These are phyloP conservation scores for Candida dubliniensis DNA, from an alignment of 1,139 yeast genomes.

Conservation along the genomic window DNA sequence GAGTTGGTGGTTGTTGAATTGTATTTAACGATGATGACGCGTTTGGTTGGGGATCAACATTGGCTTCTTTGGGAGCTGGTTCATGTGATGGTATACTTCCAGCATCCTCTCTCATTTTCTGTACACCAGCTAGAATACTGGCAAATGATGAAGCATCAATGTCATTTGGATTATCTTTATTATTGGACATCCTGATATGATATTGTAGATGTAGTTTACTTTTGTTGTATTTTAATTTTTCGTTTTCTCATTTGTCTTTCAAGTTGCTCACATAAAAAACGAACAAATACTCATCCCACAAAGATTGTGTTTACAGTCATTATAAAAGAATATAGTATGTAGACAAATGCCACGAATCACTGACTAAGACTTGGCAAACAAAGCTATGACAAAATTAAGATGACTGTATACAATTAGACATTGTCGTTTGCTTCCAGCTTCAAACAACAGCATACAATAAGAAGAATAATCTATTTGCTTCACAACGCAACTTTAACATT, in stretches of 20 bases:
- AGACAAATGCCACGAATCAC: no score
- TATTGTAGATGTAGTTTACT: neutral
- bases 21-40: neutral
- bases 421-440: no score
- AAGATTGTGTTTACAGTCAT: no score
- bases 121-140: slow-evolving; percentile 62
- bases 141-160: slow-evolving; percentile 59
- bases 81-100: slow-evolving; percentile 14
- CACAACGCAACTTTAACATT: no score
- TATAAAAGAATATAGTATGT: no score
- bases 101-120: slow-evolving; percentile 44
- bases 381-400: no score
- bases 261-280: neutral
- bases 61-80: slow-evolving; percentile 3
- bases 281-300: no score
- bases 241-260: neutral
- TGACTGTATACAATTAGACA: no score
- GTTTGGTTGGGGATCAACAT: slow-evolving; percentile 2
- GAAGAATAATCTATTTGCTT: no score
- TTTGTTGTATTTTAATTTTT: neutral
- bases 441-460: no score
- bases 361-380: no score
- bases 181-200: slow-evolving; percentile 4
- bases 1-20: slow-evolving; percentile 1
- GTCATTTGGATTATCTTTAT: slow-evolving; percentile 3